Evolutionary conservation across 2,329 filamentous ascomycete genomes (phyloP).

Genomic region (Claviceps quebecensis): DNA sequence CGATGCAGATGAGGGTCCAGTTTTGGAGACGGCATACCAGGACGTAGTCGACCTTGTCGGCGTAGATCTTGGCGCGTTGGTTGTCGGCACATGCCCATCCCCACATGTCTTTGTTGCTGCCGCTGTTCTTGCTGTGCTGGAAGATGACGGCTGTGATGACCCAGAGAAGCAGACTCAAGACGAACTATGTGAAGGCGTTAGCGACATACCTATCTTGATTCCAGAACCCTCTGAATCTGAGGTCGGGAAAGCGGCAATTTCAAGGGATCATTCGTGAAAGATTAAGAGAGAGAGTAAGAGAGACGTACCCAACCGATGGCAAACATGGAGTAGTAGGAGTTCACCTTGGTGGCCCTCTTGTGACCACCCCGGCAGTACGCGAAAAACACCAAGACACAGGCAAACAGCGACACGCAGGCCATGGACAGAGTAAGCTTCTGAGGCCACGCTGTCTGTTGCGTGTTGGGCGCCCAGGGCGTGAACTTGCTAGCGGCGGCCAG

Average conservation of each 20-base stretch:
- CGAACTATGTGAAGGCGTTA: conserved; percentile 37
- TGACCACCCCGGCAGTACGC: conserved; percentile 86
- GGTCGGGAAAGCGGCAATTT: not conserved
- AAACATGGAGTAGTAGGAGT: conserved; percentile 91
- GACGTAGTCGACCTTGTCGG: conserved; percentile 70
- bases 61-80: conserved; percentile 61
- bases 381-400: conserved; percentile 68
- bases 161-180: conserved; percentile 89
- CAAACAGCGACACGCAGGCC: conserved; percentile 63
- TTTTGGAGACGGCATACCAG: conserved; percentile 87
- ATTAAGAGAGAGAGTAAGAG: not conserved
- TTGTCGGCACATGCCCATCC: conserved; percentile 96
- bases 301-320: conserved; percentile 59
- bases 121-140: conserved; percentile 59
- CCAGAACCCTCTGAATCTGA: too few relatives aligned
- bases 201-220: too few relatives aligned
- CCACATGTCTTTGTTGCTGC: conserved; percentile 79
- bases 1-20: conserved; percentile 90
- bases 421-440: conserved; percentile 72
- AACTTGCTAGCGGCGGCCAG: conserved; percentile 66
- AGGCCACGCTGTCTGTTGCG: conserved; percentile 59
- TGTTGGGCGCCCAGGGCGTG: conserved; percentile 69
- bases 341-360: conserved; percentile 76
- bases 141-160: conserved; percentile 70
- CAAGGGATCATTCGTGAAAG: not conserved